Percentiles rank a stretch among this genome's conserved stretches.
Evolutionary conservation across 257 asterid genomes (phyloP).

Genomic region (Coffea canephora): DNA sequence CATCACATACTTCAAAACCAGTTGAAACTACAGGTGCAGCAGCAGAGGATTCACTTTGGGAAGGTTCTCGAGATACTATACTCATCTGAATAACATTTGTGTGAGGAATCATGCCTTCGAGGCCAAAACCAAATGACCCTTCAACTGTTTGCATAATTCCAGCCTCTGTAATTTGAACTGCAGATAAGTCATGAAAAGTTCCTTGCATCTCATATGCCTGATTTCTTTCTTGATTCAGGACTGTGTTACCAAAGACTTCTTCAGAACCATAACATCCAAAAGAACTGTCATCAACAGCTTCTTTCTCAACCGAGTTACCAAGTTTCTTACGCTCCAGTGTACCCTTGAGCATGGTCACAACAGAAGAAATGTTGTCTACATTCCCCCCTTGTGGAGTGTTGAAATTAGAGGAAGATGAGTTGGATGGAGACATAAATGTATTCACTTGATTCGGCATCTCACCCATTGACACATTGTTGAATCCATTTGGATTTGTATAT

Average conservation of each 20-base stretch:
- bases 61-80: slow-evolving; percentile 58
- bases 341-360: slow-evolving; percentile 90
- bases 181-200: slow-evolving; percentile 34
- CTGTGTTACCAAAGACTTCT: slow-evolving; percentile 25
- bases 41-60: slow-evolving; percentile 84
- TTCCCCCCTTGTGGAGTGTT: slow-evolving; percentile 43
- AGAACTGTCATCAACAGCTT: slow-evolving; percentile 37
- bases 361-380: slow-evolving; percentile 64
- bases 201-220: slow-evolving; percentile 40
- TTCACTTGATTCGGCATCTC: slow-evolving; percentile 24
- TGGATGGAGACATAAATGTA: slow-evolving; percentile 35
- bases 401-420: slow-evolving; percentile 57
- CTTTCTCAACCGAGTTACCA: slow-evolving; percentile 21
- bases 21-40: slow-evolving; percentile 53
- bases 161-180: slow-evolving; percentile 42
- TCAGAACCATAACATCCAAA: slow-evolving; percentile 45
- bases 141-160: slow-evolving; percentile 43
- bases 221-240: slow-evolving; percentile 37
- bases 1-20: slow-evolving; percentile 57
- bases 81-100: slow-evolving; percentile 42
- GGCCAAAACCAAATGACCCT: slow-evolving; percentile 36
- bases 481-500: slow-evolving; percentile 21
- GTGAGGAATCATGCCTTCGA: slow-evolving; percentile 51
- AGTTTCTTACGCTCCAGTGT: slow-evolving; percentile 50
- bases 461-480: slow-evolving; percentile 19